Conservation (phyloP, 371 early-diverging fungal species). For the Haplosporangium sp. region DNA sequence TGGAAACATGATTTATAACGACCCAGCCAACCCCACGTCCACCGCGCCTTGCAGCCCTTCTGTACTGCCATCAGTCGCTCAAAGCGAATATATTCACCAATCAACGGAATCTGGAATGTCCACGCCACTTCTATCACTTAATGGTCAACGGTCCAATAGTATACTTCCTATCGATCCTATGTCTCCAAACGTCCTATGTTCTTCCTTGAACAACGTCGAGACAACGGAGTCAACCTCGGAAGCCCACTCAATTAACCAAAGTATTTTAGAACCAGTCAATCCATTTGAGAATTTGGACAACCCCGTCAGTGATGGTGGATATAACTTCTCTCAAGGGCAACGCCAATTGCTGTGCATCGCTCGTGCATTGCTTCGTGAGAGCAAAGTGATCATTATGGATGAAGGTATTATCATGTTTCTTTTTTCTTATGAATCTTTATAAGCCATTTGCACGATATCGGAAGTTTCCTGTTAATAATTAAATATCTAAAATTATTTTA, state of each 20-base stretch:
- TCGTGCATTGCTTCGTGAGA: slow-evolving; percentile 75
- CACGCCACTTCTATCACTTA: slow-evolving; percentile 11
- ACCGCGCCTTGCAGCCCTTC: slow-evolving; percentile 1
- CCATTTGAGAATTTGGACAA: slow-evolving; percentile 68
- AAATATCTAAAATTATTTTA: neutral
- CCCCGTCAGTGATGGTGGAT: slow-evolving; percentile 77
- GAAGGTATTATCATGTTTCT: slow-evolving; percentile 34
- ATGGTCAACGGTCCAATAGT: neutral
- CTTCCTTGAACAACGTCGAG: slow-evolving; percentile 23
- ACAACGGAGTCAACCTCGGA: neutral
- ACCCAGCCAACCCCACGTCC: slow-evolving; percentile 28
- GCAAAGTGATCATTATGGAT: slow-evolving; percentile 80
- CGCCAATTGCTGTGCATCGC: slow-evolving; percentile 86
- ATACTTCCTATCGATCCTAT: slow-evolving; percentile 31
- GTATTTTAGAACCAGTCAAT: slow-evolving; percentile 18
- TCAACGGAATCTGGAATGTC: slow-evolving; percentile 2
- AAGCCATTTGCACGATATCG: too few species aligned
- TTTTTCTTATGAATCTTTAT: neutral
- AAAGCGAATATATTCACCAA: slow-evolving; percentile 7
- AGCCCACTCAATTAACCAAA: neutral
- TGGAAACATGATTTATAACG: slow-evolving; percentile 12
- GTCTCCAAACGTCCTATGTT: slow-evolving; percentile 31
- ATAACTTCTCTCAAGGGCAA: slow-evolving; percentile 87
- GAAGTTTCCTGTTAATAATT: neutral
- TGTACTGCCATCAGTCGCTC: neutral